Percentiles rank a stretch among this genome's conserved stretches.
phyloP scores from a whole-genome alignment of 495 filamentous ascomycete genomes.

The Rusavskia elegans region DNA sequence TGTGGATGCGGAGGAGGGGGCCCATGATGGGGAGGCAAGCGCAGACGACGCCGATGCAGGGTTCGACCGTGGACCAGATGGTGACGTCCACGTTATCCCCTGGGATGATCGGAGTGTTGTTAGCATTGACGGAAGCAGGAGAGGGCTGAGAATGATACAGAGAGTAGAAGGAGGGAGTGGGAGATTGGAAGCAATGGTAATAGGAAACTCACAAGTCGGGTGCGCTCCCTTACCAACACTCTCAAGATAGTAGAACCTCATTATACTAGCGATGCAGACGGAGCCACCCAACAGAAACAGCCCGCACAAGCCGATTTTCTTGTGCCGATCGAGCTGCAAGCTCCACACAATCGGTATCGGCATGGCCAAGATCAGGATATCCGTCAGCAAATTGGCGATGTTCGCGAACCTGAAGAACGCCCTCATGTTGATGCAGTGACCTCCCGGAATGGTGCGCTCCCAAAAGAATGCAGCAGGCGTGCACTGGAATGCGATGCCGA shows the following conservation, averaged over 20 bases:
- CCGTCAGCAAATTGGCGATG: conserved; percentile 31
- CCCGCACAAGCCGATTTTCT: conserved; percentile 20
- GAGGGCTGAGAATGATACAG: too few relatives aligned
- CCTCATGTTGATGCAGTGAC: conserved; percentile 31
- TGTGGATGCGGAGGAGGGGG: conserved; percentile 5
- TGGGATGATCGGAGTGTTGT: neutral
- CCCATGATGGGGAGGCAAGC: conserved; percentile 22
- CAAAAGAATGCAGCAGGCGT: conserved; percentile 33
- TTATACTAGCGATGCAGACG: neutral
- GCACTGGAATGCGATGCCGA: conserved; percentile 15
- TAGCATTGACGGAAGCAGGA: neutral
- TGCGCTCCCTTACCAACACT: neutral
- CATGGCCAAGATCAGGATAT: conserved; percentile 31
- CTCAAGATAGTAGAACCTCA: neutral
- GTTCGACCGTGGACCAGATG: conserved; percentile 29
- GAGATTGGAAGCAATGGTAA: neutral
- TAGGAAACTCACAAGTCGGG: neutral
- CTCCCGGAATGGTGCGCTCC: conserved; percentile 22
- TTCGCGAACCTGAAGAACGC: conserved; percentile 29
- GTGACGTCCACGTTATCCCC: conserved; percentile 5
- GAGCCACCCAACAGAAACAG: conserved; percentile 1
- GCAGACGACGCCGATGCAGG: conserved; percentile 27
- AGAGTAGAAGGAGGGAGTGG: neutral
- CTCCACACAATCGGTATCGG: conserved; percentile 31
- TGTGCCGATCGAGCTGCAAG: conserved; percentile 25